Conservation (phyloP, 345 rosid species). For the Citrus inodora region DNA sequence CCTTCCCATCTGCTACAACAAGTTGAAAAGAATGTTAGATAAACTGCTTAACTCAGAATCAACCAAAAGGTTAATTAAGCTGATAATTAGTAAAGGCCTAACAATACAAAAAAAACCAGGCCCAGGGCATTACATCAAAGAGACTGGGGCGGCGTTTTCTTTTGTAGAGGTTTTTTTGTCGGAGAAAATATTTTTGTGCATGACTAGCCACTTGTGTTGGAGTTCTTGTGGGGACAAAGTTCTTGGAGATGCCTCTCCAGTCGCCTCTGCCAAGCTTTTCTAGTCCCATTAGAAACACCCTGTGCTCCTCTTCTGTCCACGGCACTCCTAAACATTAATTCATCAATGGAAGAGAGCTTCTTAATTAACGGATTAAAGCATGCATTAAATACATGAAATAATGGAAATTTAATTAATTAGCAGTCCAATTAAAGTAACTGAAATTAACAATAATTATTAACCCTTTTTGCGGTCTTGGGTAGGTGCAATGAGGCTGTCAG, state of each 20-base stretch:
- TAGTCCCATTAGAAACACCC: constrained; percentile 24
- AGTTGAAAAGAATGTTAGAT: neutral
- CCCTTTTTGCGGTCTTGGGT: constrained; percentile 26
- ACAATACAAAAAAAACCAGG: too few species aligned
- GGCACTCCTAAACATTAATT: constrained; percentile 21
- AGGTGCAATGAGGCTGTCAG: constrained; percentile 18
- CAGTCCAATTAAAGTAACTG: neutral
- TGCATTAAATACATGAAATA: too few species aligned
- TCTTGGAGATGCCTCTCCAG: constrained; percentile 37
- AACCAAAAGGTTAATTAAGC: too few species aligned
- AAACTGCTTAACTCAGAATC: neutral
- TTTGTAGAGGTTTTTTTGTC: constrained; percentile 12
- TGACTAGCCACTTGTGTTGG: constrained; percentile 43
- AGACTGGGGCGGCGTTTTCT: constrained; percentile 29
- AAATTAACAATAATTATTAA: neutral
- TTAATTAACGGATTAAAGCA: too few species aligned
- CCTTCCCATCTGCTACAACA: constrained; percentile 10
- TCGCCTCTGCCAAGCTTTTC: constrained; percentile 37
- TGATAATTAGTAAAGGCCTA: too few species aligned
- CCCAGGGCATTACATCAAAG: constrained; percentile 16
- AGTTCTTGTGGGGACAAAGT: constrained; percentile 34
- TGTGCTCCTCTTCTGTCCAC: constrained; percentile 38
- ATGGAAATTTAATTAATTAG: too few species aligned
- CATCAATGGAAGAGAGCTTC: neutral
- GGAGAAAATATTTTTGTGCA: constrained; percentile 35